Evolutionary conservation across 352 stramenopile species (phyloP).

Genomic region (Pythium folliculosum): DNA sequence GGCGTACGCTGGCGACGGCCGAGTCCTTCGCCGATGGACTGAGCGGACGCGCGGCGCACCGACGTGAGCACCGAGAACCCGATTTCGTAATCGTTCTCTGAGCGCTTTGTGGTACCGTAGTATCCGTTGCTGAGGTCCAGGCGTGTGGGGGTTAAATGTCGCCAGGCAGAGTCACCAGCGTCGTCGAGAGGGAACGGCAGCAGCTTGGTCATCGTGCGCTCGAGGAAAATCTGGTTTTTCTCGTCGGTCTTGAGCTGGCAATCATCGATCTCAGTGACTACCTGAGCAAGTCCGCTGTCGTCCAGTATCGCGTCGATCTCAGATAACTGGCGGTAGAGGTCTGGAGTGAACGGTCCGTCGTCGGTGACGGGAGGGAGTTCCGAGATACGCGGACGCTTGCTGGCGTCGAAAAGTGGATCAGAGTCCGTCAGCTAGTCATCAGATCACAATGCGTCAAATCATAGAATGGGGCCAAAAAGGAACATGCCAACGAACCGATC

Average conservation of each 20-base stretch:
- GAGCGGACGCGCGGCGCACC: background rate
- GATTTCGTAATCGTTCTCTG: slow-evolving; percentile 1
- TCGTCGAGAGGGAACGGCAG: no score
- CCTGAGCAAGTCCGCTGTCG: background rate
- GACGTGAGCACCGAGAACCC: background rate
- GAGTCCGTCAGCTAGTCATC: background rate
- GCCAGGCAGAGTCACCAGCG: no score
- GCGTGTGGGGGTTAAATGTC: background rate
- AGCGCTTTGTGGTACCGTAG: background rate
- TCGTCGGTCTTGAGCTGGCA: slow-evolving; percentile 3
- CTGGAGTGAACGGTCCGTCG: background rate
- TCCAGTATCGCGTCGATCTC: background rate
- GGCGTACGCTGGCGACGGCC: background rate
- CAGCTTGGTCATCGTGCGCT: slow-evolving; percentile 11
- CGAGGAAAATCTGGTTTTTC: slow-evolving; percentile 4
- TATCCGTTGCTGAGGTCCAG: slow-evolving; percentile 6
- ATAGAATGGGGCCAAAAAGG: no score
- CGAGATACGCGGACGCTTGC: background rate
- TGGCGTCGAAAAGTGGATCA: background rate
- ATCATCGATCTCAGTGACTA: background rate
- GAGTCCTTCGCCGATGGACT: background rate
- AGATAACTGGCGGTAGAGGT: background rate
- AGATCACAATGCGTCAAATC: background rate
- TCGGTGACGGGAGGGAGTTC: background rate
- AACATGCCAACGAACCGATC: slow-evolving; percentile 18